phyloP scores from a whole-genome alignment of 2,329 filamentous ascomycete species.

The Aspergillus luchuensis region DNA sequence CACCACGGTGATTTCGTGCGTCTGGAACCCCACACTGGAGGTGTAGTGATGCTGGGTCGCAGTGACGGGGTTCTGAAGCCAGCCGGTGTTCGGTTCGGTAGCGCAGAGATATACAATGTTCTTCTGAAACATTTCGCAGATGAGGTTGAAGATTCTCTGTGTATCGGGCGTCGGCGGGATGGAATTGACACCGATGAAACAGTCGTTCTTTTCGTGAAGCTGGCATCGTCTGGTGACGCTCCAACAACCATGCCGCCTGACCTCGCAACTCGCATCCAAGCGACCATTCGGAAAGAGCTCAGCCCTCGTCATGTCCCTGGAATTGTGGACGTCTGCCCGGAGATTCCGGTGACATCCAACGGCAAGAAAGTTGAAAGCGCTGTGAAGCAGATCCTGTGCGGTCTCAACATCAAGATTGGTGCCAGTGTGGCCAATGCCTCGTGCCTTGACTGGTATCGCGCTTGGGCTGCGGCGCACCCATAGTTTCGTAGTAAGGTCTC shows the following conservation, averaged over 20 bases:
- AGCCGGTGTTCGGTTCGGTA: conserved; percentile 85
- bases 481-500: conserved; percentile 12
- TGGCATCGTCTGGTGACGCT: conserved; percentile 48
- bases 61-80: conserved; percentile 94
- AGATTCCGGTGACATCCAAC: conserved; percentile 89
- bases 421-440: conserved; percentile 91
- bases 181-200: conserved; percentile 76
- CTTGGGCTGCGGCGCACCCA: conserved; percentile 67
- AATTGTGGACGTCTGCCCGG: conserved; percentile 76
- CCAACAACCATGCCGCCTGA: conserved; percentile 56
- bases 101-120: conserved; percentile 96
- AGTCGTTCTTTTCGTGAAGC: conserved; percentile 85
- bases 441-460: conserved; percentile 83
- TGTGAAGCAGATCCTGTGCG: conserved; percentile 93
- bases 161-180: conserved; percentile 73
- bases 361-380: conserved; percentile 98
- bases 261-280: conserved; percentile 65
- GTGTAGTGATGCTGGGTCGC: conserved; percentile 85
- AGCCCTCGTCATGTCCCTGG: conserved; percentile 88
- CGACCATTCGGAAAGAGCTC: conserved; percentile 71
- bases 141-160: conserved; percentile 82
- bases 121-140: conserved; percentile 77
- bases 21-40: conserved; percentile 70
- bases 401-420: conserved; percentile 81
- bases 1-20: conserved; percentile 92